A percentile compares a stretch with the other conserved stretches of the same genome.
Evolutionary conservation across 2,329 filamentous ascomycete species (phyloP).

Genomic region (Colletotrichum abscissum): DNA sequence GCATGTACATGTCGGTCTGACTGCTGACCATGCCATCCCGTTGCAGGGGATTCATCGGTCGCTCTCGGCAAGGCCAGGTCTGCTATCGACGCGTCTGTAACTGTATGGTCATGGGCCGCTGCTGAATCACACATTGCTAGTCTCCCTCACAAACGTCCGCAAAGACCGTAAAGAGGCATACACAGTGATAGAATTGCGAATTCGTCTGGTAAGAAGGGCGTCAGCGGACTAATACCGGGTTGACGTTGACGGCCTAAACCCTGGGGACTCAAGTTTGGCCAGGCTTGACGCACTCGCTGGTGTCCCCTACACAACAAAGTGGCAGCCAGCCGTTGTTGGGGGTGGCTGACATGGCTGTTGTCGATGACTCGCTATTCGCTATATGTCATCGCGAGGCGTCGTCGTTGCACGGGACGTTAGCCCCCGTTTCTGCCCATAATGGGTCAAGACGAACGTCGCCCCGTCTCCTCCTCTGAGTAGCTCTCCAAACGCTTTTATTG

Average conservation of each 20-base stretch:
- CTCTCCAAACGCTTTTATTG: not conserved
- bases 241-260: not conserved
- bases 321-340: not conserved
- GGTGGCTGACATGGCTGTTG: not conserved
- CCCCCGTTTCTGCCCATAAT: conserved; percentile 19
- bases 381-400: conserved; percentile 22
- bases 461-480: not conserved
- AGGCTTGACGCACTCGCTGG: not conserved
- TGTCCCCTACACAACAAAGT: not conserved
- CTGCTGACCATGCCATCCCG: not conserved
- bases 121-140: not conserved
- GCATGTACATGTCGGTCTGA: conserved; percentile 23
- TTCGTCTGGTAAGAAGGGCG: not conserved
- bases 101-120: not conserved
- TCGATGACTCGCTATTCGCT: conserved; percentile 31
- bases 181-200: not conserved
- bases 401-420: conserved; percentile 14
- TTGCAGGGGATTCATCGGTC: not conserved
- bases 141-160: not conserved
- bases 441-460: conserved; percentile 6
- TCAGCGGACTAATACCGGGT: not conserved
- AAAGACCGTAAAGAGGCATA: no score
- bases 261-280: not conserved
- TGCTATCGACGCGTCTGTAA: not conserved
- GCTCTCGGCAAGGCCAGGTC: not conserved